These are phyloP conservation scores for Teunomyces aglyptinius DNA, from an alignment of 805 yeast species.

Conservation along the genomic window DNA sequence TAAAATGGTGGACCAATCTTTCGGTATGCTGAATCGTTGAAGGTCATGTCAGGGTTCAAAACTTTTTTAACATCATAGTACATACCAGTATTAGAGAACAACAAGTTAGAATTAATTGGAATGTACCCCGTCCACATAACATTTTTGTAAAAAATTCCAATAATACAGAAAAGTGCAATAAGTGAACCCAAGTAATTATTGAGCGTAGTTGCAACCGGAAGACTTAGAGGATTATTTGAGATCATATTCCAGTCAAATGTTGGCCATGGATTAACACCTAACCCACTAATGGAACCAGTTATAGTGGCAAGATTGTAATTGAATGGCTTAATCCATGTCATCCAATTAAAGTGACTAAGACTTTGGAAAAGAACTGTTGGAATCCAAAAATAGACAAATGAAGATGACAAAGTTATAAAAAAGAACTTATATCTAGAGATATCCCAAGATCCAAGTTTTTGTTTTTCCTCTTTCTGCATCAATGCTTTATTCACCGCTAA, in stretches of 20 bases:
- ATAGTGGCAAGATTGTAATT: conserved; percentile 47
- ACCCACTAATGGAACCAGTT: conserved; percentile 45
- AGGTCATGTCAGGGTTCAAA: conserved; percentile 2
- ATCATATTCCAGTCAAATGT: conserved; percentile 53
- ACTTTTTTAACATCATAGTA: conserved; percentile 14
- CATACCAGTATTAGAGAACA: conserved; percentile 24
- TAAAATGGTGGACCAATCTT: conserved; percentile 29
- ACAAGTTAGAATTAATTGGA: conserved; percentile 21
- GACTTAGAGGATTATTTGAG: conserved; percentile 15
- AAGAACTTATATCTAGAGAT: conserved; percentile 25
- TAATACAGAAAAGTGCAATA: conserved; percentile 19
- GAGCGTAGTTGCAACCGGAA: conserved; percentile 23
- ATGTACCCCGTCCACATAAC: conserved; percentile 27
- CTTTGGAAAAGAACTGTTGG: conserved; percentile 44
- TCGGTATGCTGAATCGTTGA: conserved; percentile 21
- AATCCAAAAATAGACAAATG: conserved; percentile 38
- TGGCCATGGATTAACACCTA: conserved; percentile 54
- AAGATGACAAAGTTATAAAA: conserved; percentile 11
- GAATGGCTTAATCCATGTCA: conserved; percentile 55
- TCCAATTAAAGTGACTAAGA: conserved; percentile 50
- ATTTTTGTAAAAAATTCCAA: conserved; percentile 27
- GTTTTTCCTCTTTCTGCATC: conserved; percentile 22
- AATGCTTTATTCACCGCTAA: conserved; percentile 30
- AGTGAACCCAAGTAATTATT: conserved; percentile 21
- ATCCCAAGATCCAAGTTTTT: conserved; percentile 30